Evolutionary conservation across 2,329 filamentous ascomycete genomes (phyloP).

Genomic region (Plenodomus lindquistii): DNA sequence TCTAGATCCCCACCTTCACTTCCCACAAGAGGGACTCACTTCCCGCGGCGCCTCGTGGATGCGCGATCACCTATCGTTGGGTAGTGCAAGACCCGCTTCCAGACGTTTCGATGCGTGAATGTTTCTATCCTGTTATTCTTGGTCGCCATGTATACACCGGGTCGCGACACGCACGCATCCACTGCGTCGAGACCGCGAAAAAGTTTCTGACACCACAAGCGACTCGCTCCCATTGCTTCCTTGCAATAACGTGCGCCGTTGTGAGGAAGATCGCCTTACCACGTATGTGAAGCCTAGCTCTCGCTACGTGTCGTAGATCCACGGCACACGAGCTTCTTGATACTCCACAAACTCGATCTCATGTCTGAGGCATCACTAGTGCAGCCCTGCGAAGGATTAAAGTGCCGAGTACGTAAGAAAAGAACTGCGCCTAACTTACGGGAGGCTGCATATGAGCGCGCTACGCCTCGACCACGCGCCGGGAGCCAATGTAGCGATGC

Average conservation of each 20-base stretch:
- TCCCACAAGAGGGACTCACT: slow-evolving; percentile 15
- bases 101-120: slow-evolving; percentile 21
- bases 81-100: slow-evolving; percentile 23
- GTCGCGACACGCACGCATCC: slow-evolving; percentile 20
- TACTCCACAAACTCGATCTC: slow-evolving; percentile 15
- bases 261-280: slow-evolving; percentile 14
- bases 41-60: slow-evolving; percentile 35
- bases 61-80: slow-evolving; percentile 39
- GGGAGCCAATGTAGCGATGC: slow-evolving; percentile 24
- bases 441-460: slow-evolving; percentile 26
- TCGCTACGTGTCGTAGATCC: slow-evolving; percentile 29
- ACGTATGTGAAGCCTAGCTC: slow-evolving; percentile 27
- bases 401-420: slow-evolving; percentile 9
- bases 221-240: slow-evolving; percentile 29
- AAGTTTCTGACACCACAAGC: slow-evolving; percentile 16
- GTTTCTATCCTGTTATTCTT: slow-evolving; percentile 7
- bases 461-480: slow-evolving; percentile 30
- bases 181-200: slow-evolving; percentile 9
- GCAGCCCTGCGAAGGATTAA: slow-evolving; percentile 13
- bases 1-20: slow-evolving; percentile 23
- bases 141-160: slow-evolving; percentile 15
- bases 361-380: slow-evolving; percentile 18
- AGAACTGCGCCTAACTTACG: slow-evolving; percentile 15
- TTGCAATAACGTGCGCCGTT: slow-evolving; percentile 11
- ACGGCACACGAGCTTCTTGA: slow-evolving; percentile 21